Evolutionary conservation across 192 early-diverging fungal species (phyloP), one percentile per base, ranked within the genome.

Genomic region (Globomyces pollinis-pini): DNA sequence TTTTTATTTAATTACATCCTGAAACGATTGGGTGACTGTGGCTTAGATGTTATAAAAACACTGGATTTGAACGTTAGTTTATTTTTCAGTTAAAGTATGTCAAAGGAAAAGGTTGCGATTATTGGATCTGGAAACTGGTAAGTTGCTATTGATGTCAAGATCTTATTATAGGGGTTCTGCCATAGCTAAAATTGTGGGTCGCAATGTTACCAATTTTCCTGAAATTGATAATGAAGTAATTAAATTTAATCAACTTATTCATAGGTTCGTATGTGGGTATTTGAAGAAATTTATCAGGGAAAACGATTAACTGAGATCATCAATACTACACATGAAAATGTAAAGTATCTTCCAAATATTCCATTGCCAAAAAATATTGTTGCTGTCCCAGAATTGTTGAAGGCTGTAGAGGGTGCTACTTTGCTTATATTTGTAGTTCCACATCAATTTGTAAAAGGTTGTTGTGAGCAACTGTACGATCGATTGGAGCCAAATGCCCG

Each of bases 111-210:
- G 67, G 90, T 93, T 38, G 85, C 83, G 62, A 75, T 96, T 49
- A 89, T 97, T 54, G 94, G 94, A 41, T 91, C 88, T 4, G 94
- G 94, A 61, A 98, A 98, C 80, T 98, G 92, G 91, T 47, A 47
- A 7, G 1, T 5, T 90, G 85, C 53, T 23, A 13, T 4, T 26
- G 15, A 5, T 54, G n/a, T 50, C 26, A 68, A 94, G 91, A n/a
- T 47, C 44, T 47, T 26, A 47, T 2, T 26, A 26, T 47, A 47
- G 44, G 93, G 96, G 96, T 63, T 85, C 89, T 3, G 91, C 87
- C 16, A 87, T 92, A 57, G 91, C 93, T 6, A 88, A 91, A 70
- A 96, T 98, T 61, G 77, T 96, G 23, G 91, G 89, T 24, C 64
- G 60, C 63, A 98, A 98, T 69, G 88, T 93, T 29, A 61, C 59